phyloP scores from a whole-genome alignment of 768 basidiomycete genomes.

The Leucosporidium yakuticum region DNA sequence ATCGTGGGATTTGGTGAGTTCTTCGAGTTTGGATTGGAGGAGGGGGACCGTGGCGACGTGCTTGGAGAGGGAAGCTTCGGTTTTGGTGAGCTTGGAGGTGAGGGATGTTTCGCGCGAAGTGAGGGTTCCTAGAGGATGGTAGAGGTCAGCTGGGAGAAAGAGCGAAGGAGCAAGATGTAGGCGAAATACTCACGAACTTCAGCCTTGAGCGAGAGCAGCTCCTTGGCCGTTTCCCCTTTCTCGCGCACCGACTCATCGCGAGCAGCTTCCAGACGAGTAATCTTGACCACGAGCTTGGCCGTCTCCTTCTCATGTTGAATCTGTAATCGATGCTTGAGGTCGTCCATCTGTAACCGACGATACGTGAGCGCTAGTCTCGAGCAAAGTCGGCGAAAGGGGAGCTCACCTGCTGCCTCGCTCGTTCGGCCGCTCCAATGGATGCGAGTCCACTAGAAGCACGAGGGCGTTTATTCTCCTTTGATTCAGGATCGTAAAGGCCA shows the following conservation, averaged over 20 bases:
- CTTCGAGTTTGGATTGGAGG: slow-evolving; percentile 24
- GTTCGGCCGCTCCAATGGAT: slow-evolving; percentile 1
- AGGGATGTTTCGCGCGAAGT: background rate
- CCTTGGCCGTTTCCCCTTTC: slow-evolving; percentile 10
- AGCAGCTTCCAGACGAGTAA: slow-evolving; percentile 4
- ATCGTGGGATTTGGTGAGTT: slow-evolving; percentile 19
- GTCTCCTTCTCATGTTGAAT: slow-evolving; percentile 19
- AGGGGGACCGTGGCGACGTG: slow-evolving; percentile 23
- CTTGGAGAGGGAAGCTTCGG: slow-evolving; percentile 20
- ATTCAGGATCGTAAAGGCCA: slow-evolving; percentile 9
- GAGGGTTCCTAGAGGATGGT: too few species aligned
- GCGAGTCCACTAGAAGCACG: background rate
- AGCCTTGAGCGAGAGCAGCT: slow-evolving; percentile 7
- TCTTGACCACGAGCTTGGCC: slow-evolving; percentile 16
- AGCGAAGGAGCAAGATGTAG: background rate
- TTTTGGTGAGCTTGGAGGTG: slow-evolving; percentile 18
- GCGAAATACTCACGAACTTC: slow-evolving; percentile 17
- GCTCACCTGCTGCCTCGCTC: slow-evolving; percentile 23
- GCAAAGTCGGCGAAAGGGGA: too few species aligned
- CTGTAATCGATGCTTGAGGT: slow-evolving; percentile 7
- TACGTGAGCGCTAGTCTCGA: too few species aligned
- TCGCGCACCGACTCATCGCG: slow-evolving; percentile 9
- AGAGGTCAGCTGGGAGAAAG: too few species aligned
- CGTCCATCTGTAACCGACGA: slow-evolving; percentile 16
- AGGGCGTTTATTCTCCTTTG: slow-evolving; percentile 24